Conservation (phyloP, 75 land plant genomes). For the Larix kaempferi region DNA sequence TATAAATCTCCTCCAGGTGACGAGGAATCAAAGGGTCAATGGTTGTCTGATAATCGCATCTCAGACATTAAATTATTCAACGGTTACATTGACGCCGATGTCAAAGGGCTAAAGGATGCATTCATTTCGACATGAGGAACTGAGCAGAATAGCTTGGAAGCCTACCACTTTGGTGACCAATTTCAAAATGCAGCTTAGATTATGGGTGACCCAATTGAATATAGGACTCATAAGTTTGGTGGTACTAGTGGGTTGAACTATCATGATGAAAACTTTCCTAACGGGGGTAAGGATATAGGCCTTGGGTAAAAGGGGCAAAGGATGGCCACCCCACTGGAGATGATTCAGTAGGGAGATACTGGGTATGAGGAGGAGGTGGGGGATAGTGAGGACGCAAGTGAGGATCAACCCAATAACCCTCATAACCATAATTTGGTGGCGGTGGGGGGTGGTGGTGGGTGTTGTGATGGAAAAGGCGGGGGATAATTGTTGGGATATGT, state of each 20-base stretch:
- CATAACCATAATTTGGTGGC: neutral
- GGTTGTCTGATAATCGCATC: slow-evolving; percentile 1
- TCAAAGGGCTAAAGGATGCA: neutral
- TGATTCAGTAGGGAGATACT: neutral
- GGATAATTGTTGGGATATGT: neutral
- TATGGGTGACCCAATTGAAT: neutral
- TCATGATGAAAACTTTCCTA: too few relatives aligned
- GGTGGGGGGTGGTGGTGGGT: neutral
- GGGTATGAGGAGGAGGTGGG: neutral
- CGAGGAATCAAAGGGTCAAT: neutral
- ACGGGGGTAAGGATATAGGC: neutral
- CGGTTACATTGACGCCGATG: neutral
- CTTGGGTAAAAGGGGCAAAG: neutral
- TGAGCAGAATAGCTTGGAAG: neutral
- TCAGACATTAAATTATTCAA: neutral
- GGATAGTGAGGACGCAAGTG: neutral
- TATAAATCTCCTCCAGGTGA: neutral
- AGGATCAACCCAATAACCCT: slow-evolving; percentile 3
- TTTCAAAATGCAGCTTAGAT: neutral
- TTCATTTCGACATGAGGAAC: neutral
- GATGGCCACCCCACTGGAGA: neutral
- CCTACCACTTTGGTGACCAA: neutral
- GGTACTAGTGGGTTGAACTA: neutral
- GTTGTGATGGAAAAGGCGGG: slow-evolving; percentile 2
- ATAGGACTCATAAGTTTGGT: neutral